Evolutionary conservation across 768 basidiomycete species (phyloP), one percentile per base, ranked within the genome.

Genomic region (Tubosaeta sp.): DNA sequence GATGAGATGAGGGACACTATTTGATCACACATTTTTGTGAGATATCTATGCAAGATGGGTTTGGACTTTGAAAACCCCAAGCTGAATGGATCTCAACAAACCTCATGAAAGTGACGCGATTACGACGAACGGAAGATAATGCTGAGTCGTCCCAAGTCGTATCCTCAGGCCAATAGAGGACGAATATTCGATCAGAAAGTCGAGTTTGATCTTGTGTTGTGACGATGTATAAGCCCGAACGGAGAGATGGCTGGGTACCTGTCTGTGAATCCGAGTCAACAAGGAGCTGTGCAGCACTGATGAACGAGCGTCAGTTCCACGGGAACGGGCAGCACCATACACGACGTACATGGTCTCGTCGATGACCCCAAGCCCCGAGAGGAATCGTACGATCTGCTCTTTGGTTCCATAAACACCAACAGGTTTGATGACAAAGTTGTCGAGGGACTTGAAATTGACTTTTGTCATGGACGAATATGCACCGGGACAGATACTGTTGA

Each of bases 31-130:
- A 84, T 71, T 64, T 82, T 81, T 1, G 74, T 81, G 11, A 85
- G 74, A 56, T 85, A 85, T 45, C 84, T 84, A 33, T 12, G 6
- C 16, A 13, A 33, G 0, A 44, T 17, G 4, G 2, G 10, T 19
- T 19, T 3, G 1, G n/a, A 9, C 1, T 17, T 2, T 5, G 2
- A 3, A 42, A 6, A 19, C n/a, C 14, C 32, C 19, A 1, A 17
- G 17, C 12, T 12, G 10, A 3, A 10, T 4, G 32, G 3, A 49
- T 32, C 0, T 6, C 6, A 6, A 50, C 65, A 37, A 64, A 80
- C 83, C 83, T 67, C 80, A 84, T 83, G 58, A 85, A 85, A 0
- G 82, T 81, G 4, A 78, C 68, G 8, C 83, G 72, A 64, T 83
- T 85, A 2, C 76, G 73, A 26, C 71, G 60, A 43, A 80, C 73